Base-by-base conservation (phyloP, 2,329 filamentous ascomycete genomes). In the Monosporascus cannonballus region DNA sequence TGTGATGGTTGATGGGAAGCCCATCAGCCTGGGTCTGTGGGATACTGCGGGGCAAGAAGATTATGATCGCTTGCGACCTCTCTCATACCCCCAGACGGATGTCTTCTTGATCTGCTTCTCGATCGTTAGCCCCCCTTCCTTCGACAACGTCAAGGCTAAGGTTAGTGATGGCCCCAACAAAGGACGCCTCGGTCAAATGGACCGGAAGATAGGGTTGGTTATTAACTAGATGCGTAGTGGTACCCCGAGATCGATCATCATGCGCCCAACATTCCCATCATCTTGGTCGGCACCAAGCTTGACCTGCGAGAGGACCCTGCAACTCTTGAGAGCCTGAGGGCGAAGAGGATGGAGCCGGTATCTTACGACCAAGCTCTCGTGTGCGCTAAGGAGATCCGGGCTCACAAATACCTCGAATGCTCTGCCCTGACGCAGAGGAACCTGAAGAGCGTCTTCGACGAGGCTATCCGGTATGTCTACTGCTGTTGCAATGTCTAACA, bases 31-130 rank as follows among this genome's bases (percentile, higher is more conserved):
- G 64, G 94, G 93, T 62, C 78, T 99, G 34, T 97, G 94, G 93
- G 93, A 99, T 87, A 99, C 93, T 61, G 93, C 93, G 61, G 93
- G 93, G 68, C 94, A 97, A 78, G 93, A 97, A 76, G 93, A 97
- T 80, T 97, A 97, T 77, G 93, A 97, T 71, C 83, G 93, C 73
- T 80, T 97, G 69, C 86, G 93, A 66, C 93, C 93, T 57, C 84
- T 99, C 56, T 97, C 93, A 42, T 99, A 97, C 74, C 94, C 94
- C 11, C 93, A 99, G 77, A 97, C 94, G 55, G 94, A 99, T 67
- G 94, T 97, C 48, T 97, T 97, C 74, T 79, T 97, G 61, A 96
- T 97, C 70, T 97, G 93, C 76, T 97, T 97, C 76, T 96, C 92
- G 60, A 95, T 97, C 68, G 92, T 96, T 74, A 95, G 89, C 84